Evolutionary conservation across 768 basidiomycete species (phyloP), one percentile per base, ranked within the genome.

Genomic region (Pholiota molesta): DNA sequence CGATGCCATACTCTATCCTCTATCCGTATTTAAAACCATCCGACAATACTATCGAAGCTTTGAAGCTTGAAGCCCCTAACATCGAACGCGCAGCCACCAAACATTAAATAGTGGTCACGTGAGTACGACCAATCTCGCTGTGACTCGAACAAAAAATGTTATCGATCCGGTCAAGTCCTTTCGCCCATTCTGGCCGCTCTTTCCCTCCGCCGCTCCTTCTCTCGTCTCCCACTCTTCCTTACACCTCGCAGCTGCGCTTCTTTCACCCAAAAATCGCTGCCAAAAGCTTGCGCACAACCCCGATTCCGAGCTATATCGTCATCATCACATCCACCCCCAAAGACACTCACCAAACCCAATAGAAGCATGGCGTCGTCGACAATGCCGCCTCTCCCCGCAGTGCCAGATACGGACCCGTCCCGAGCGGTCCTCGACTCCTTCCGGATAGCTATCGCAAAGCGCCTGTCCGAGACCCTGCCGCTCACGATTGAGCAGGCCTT

Each of bases 401-500:
- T 81, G 5, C 72, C 75, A 9, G 78, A 72, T 9, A 80, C 86
- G 21, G 89, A 94, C 62, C 87, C 93, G 1, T 82, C 85, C 1
- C 80, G 80, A 54, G 88, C 83, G 65, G 78, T 88, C 9, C 74
- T 95, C 44, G 94, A 95, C 72, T 79, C 86, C 4, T 96, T 94
- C 80, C 82, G 91, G 57, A 87, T 83, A n/a, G 84, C 92, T 40
- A 91, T 94, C 67, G 92, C 95, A 4, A 81, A 88, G 68, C 81
- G 83, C 62, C 71, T 94, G 29, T 84, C 87, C 8, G 86, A 90
- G 55, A 83, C 86, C 0, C 75, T 94, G 7, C 86, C 87, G 29
- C 75, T 97, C 55, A 81, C 89, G 0, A 62, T 94, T 28, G 91
- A 92, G 42, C 86, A 92, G 69, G 94, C 88, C 0, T 97, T 92